These are phyloP conservation scores for Sarcodon sp. DNA, from an alignment of 768 basidiomycete species.

Conservation along the genomic window DNA sequence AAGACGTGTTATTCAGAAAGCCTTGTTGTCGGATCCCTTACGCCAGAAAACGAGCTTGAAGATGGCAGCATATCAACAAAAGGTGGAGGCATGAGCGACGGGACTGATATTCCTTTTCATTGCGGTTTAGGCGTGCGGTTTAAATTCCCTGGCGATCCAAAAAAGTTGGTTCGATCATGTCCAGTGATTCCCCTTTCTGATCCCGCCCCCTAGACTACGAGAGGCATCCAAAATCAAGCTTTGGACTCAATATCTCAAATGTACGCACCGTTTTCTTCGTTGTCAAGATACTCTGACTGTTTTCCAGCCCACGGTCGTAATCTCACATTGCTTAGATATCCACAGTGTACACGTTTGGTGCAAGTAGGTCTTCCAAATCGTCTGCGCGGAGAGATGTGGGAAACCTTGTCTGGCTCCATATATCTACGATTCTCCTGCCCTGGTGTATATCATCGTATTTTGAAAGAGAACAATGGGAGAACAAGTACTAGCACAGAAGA, in stretches of 20 bases:
- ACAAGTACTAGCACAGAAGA: constrained; percentile 89
- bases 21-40: constrained; percentile 47
- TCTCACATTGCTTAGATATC: constrained; percentile 90
- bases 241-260: constrained; percentile 79
- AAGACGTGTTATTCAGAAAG: constrained; percentile 92
- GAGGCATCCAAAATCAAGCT: constrained; percentile 93
- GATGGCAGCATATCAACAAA: constrained; percentile 55
- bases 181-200: neutral
- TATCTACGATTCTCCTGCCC: constrained; percentile 84
- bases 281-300: constrained; percentile 5
- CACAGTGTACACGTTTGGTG: constrained; percentile 91
- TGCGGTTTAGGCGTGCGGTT: constrained; percentile 73
- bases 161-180: constrained; percentile 44
- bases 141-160: constrained; percentile 87
- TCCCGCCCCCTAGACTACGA: constrained; percentile 39
- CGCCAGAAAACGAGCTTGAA: constrained; percentile 11
- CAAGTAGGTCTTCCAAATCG: constrained; percentile 95
- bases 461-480: constrained; percentile 67
- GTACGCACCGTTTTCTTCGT: constrained; percentile 26
- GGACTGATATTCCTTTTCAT: constrained; percentile 35
- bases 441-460: constrained; percentile 63
- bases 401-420: constrained; percentile 88
- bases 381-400: constrained; percentile 96
- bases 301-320: constrained; percentile 79
- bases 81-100: constrained; percentile 47